These are phyloP conservation scores for Rubia yunnanensis DNA, from an alignment of 257 asterid species.

Conservation along the genomic window DNA sequence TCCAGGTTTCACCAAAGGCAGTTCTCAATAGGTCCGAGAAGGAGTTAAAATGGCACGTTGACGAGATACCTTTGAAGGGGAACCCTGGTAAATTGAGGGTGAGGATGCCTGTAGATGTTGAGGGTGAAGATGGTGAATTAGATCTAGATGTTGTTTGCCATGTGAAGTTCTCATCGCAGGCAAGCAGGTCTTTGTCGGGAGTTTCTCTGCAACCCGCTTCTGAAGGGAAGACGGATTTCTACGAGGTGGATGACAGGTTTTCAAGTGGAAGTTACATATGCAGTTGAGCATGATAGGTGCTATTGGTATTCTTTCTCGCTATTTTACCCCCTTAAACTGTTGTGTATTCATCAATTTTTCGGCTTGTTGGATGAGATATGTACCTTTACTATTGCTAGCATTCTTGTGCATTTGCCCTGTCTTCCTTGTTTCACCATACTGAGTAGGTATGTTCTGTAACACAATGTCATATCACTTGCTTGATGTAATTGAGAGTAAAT, in stretches of 20 bases:
- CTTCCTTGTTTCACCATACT: not conserved
- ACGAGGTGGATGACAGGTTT: constrained; percentile 82
- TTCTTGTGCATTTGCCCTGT: constrained; percentile 2
- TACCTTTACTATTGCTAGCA: constrained; percentile 9
- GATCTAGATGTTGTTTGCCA: constrained; percentile 67
- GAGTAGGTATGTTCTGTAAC: constrained; percentile 5
- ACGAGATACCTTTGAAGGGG: constrained; percentile 72
- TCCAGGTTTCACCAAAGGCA: constrained; percentile 87
- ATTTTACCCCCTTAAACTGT: too few species aligned
- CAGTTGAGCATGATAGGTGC: constrained; percentile 33
- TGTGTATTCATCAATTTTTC: constrained; percentile 8
- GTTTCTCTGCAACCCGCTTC: constrained; percentile 75
- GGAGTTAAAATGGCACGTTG: constrained; percentile 86
- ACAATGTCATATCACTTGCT: not conserved
- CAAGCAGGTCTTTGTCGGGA: constrained; percentile 66
- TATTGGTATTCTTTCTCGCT: not conserved
- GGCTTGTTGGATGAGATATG: constrained; percentile 11
- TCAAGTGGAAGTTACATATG: constrained; percentile 64
- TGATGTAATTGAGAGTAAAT: constrained; percentile 5
- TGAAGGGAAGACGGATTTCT: constrained; percentile 76
- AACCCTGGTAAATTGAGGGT: constrained; percentile 80
- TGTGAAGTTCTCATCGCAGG: constrained; percentile 68
- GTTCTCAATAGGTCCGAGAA: constrained; percentile 80
- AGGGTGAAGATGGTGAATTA: constrained; percentile 63
- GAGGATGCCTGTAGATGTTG: constrained; percentile 77